Evolutionary conservation across 140 eudicot genomes (phyloP).

Genomic region (Erigeron philadelphicus): DNA sequence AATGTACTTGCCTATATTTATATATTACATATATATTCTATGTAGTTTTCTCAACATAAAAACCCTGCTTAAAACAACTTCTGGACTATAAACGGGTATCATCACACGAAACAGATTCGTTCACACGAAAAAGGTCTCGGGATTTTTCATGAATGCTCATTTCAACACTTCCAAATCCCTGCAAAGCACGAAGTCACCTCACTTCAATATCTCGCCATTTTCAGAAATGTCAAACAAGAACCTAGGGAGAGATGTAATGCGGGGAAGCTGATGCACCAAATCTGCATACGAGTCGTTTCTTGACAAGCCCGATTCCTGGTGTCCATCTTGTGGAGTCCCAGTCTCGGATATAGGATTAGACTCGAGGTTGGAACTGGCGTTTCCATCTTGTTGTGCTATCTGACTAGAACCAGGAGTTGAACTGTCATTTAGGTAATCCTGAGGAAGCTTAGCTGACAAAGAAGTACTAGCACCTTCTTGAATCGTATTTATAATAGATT

Average conservation of each 20-base stretch:
- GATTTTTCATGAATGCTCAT: constrained; percentile 38
- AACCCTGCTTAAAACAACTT: constrained; percentile 4
- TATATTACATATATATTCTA: constrained; percentile 1
- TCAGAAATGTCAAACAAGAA: constrained; percentile 55
- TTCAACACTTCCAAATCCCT: constrained; percentile 38
- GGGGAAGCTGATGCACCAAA: constrained; percentile 57
- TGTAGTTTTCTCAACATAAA: constrained; percentile 16
- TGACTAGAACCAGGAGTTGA: constrained; percentile 29
- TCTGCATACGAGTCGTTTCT: constrained; percentile 69
- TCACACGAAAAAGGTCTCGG: constrained; percentile 15
- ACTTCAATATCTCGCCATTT: constrained; percentile 46
- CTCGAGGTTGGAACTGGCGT: constrained; percentile 21
- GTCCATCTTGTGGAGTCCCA: constrained; percentile 1
- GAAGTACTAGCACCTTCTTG: constrained; percentile 14
- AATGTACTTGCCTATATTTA: constrained; percentile 18
- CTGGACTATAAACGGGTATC: constrained; percentile 10
- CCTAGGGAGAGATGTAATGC: constrained; percentile 63
- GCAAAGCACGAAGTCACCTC: constrained; percentile 6
- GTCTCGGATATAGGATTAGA: constrained; percentile 15
- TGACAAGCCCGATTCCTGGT: constrained; percentile 34
- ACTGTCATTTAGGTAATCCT: constrained; percentile 14
- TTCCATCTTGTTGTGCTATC: constrained; percentile 28
- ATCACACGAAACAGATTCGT: neutral
- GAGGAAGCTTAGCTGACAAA: constrained; percentile 9
- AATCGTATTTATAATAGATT: constrained; percentile 4